Evolutionary conservation across 2,329 filamentous ascomycete species (phyloP), one percentile per base, ranked within the genome.

Genomic region (Colletotrichum aenigma): DNA sequence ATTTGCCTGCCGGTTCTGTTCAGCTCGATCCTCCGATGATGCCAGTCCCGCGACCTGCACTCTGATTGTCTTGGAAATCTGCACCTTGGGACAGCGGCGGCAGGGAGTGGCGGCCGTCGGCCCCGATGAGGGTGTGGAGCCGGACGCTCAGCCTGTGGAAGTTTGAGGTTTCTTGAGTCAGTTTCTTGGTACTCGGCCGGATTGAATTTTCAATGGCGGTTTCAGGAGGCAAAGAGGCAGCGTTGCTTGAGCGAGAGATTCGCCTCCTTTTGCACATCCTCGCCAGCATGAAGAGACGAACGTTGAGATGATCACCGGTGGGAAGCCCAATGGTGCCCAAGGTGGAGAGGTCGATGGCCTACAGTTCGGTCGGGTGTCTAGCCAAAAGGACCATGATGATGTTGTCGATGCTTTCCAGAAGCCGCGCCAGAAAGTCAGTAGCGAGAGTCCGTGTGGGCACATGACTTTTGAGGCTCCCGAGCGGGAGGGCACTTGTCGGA

Each of bases 281-380:
- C 21, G 32, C 66, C 32, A 34, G 16, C 24, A 69, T 16, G 48
- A 76, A 75, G 60, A 75, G 74, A 76, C 61, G 71, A 76, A 75
- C 65, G 60, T 76, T 75, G 70, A 26, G 55, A 62, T 52, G 66
- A 70, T 70, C 28, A 30, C 15, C 18, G 38, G 43, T 24, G 16
- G 62, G n/a, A 43, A 70, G 71, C 70, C 73, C 74, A 55, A 75
- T 75, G 74, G 30, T 75, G 71, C 74, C 74, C 74, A 70, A 76
- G 70, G 74, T 70, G 61, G 74, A 73, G 72, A 71, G 70, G 64
- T 73, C 43, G 67, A 62, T 28, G 34, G 64, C 56, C 64, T 73
- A 34, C 64, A 64, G 70, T 75, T 65, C 70, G 56, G 73, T 70
- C 70, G 64, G 73, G 69, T 38, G 13, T 24, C 15, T 21, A 32